Conservation (phyloP, 768 basidiomycete species). For the Pleurotus giganteus region DNA sequence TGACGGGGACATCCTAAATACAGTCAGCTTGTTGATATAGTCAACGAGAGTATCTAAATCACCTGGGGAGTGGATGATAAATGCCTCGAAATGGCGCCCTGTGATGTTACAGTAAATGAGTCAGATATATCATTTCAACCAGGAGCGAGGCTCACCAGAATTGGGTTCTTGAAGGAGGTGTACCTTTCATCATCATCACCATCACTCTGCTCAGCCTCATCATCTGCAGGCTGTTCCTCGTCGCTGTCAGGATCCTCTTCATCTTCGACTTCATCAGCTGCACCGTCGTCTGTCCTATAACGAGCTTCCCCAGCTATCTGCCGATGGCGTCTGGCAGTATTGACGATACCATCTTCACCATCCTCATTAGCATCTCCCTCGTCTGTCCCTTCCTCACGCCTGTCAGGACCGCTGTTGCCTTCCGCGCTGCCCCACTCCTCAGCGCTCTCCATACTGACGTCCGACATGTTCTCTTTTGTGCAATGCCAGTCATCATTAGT, state of each 20-base stretch:
- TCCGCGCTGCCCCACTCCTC: too few relatives aligned
- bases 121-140: not conserved
- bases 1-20: not conserved
- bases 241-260: not conserved
- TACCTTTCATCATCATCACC: not conserved
- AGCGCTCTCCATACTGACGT: too few relatives aligned
- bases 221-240: too few relatives aligned
- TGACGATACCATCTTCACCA: not conserved
- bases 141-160: not conserved
- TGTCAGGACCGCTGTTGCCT: too few relatives aligned
- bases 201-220: too few relatives aligned
- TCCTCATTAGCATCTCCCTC: not conserved
- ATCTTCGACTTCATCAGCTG: not conserved
- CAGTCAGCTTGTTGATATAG: not conserved
- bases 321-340: not conserved
- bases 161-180: not conserved
- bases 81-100: not conserved
- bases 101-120: not conserved
- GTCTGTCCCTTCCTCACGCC: too few relatives aligned
- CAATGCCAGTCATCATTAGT: too few relatives aligned
- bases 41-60: not conserved
- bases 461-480: too few relatives aligned
- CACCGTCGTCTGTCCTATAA: not conserved
- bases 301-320: not conserved
- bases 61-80: not conserved